A percentile compares a stretch with the other conserved stretches of the same genome.
phyloP scores from a whole-genome alignment of 352 stramenopile genomes.

The Phytophthora aleatoria region DNA sequence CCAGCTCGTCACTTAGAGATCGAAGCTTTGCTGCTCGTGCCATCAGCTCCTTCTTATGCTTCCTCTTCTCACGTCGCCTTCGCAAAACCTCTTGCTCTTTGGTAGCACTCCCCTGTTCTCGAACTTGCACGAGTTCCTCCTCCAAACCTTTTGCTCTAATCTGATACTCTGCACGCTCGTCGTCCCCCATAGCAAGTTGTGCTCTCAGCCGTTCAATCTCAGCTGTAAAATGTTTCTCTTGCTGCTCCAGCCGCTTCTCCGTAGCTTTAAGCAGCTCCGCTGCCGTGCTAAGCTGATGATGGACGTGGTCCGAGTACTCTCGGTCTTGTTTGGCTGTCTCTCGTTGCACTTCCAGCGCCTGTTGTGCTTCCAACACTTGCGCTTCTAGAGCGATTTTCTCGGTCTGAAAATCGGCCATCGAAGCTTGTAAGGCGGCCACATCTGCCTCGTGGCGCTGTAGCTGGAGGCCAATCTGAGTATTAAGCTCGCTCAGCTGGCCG shows the following conservation, averaged over 20 bases:
- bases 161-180: conserved; percentile 16
- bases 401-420: conserved; percentile 39
- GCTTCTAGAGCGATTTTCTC: conserved; percentile 46
- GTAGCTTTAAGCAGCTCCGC: conserved; percentile 63
- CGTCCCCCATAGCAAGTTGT: conserved; percentile 15
- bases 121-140: conserved; percentile 26
- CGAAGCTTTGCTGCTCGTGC: conserved; percentile 30
- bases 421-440: conserved; percentile 50
- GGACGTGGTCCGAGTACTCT: conserved; percentile 61
- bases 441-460: conserved; percentile 74
- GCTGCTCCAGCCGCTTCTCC: conserved; percentile 53
- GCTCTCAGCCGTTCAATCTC: conserved; percentile 26
- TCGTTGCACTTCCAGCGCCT: conserved; percentile 23
- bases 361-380: conserved; percentile 21
- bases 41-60: conserved; percentile 36
- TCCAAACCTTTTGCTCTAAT: conserved; percentile 14
- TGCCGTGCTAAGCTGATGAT: conserved; percentile 61
- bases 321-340: conserved; percentile 44
- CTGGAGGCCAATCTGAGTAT: conserved; percentile 69
- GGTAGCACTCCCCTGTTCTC: conserved; percentile 4
- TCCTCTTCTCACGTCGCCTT: conserved; percentile 29
- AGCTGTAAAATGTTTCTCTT: conserved; percentile 31
- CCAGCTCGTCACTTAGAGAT: conserved; percentile 35
- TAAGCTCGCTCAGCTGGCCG: conserved; percentile 67
- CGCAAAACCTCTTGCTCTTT: conserved; percentile 38